These are phyloP conservation scores for Chalara sp. DNA, from an alignment of 2,329 filamentous ascomycete genomes.

Conservation along the genomic window DNA sequence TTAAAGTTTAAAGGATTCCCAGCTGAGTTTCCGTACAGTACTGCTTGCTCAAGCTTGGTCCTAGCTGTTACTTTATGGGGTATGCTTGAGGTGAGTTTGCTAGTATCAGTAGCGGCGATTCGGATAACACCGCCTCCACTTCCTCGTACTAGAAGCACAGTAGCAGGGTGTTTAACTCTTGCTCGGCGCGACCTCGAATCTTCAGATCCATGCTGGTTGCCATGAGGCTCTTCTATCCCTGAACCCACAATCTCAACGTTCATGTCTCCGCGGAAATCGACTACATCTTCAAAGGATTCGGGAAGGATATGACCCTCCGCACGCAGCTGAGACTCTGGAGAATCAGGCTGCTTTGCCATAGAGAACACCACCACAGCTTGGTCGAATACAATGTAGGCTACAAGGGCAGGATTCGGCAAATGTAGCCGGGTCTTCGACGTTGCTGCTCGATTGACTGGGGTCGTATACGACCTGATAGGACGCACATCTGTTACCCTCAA, in stretches of 20 bases:
- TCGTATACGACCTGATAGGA: conserved; percentile 58
- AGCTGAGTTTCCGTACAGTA: conserved; percentile 80
- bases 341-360: conserved; percentile 58
- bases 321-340: conserved; percentile 70
- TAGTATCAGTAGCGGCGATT: conserved; percentile 50
- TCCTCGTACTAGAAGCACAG: conserved; percentile 51
- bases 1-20: conserved; percentile 87
- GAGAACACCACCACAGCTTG: conserved; percentile 73
- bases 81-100: conserved; percentile 50
- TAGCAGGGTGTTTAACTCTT: conserved; percentile 54
- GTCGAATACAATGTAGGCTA: conserved; percentile 77
- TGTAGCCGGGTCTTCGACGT: conserved; percentile 58
- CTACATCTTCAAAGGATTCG: conserved; percentile 74
- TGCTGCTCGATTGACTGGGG: conserved; percentile 34
- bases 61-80: conserved; percentile 68
- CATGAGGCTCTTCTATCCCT: conserved; percentile 53
- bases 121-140: conserved; percentile 53
- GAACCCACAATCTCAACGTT: conserved; percentile 58
- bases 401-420: conserved; percentile 70
- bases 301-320: conserved; percentile 57
- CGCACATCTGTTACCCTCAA: conserved; percentile 59
- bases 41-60: conserved; percentile 86
- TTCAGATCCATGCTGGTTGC: conserved; percentile 32
- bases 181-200: conserved; percentile 43
- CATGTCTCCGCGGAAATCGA: conserved; percentile 67